Evolutionary conservation across 768 basidiomycete genomes (phyloP).

Genomic region (Amanita brunnescens): DNA sequence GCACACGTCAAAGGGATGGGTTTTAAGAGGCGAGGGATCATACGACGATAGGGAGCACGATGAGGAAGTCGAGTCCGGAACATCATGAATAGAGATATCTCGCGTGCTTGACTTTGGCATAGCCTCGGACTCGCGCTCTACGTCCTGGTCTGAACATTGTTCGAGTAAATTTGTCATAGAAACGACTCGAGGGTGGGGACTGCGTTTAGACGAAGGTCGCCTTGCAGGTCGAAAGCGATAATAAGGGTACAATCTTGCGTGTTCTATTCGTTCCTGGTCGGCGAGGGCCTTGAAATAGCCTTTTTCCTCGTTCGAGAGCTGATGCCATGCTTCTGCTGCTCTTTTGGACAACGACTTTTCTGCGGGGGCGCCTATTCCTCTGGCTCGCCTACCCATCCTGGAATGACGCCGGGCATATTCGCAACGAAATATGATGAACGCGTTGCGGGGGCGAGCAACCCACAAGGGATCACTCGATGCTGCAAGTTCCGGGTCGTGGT

Average conservation of each 20-base stretch:
- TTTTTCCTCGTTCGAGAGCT: slow-evolving; percentile 39
- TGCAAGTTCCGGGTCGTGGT: neutral
- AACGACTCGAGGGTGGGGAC: neutral
- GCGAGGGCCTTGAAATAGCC: slow-evolving; percentile 45
- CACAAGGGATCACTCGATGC: slow-evolving; percentile 39
- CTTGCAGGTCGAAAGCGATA: slow-evolving; percentile 57
- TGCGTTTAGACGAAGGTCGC: slow-evolving; percentile 2
- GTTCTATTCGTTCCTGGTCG: slow-evolving; percentile 45
- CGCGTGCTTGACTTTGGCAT: neutral
- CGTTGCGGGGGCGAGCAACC: slow-evolving; percentile 60
- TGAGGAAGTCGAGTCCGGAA: neutral
- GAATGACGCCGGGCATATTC: slow-evolving; percentile 45
- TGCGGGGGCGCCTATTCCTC: slow-evolving; percentile 23
- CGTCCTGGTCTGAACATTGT: neutral
- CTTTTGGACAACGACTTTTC: slow-evolving; percentile 66
- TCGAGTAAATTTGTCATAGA: neutral
- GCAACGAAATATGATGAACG: slow-evolving; percentile 69
- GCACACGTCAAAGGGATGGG: neutral
- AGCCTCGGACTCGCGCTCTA: neutral
- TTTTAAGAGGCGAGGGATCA: neutral
- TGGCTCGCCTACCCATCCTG: slow-evolving; percentile 26
- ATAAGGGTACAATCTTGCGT: slow-evolving; percentile 47
- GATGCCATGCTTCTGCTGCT: slow-evolving; percentile 69
- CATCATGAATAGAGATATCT: neutral
- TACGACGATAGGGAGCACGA: neutral